Evolutionary conservation across 176 grass and related monocot species (phyloP).

Genomic region (Urochloa ruziziensis): DNA sequence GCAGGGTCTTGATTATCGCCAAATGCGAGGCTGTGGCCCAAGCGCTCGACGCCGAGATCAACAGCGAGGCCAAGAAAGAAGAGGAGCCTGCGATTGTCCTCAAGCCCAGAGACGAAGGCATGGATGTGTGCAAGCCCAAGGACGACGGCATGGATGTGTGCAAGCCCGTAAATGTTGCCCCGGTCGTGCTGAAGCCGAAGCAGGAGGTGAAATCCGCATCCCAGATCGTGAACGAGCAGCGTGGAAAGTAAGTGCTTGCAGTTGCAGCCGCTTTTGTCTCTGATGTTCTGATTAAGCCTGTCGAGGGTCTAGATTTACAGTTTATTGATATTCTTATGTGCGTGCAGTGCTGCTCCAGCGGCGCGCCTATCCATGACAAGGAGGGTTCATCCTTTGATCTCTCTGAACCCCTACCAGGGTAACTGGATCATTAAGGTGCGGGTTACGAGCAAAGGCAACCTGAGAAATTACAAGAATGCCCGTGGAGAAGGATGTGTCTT

Average conservation of each 20-base stretch:
- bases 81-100: slow-evolving; percentile 7
- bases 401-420: slow-evolving; percentile 91
- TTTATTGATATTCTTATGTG: not conserved
- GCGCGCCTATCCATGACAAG: slow-evolving; percentile 83
- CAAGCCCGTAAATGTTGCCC: slow-evolving; percentile 18
- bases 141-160: slow-evolving; percentile 11
- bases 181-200: slow-evolving; percentile 57
- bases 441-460: slow-evolving; percentile 86
- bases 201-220: slow-evolving; percentile 68
- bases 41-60: slow-evolving; percentile 71
- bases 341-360: slow-evolving; percentile 77
- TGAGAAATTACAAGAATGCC: slow-evolving; percentile 80
- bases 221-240: slow-evolving; percentile 86
- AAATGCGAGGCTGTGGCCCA: slow-evolving; percentile 68
- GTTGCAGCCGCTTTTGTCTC: not conserved
- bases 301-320: not conserved
- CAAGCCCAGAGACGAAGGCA: slow-evolving; percentile 36
- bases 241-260: slow-evolving; percentile 62
- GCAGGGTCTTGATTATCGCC: slow-evolving; percentile 77
- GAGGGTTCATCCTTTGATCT: slow-evolving; percentile 80
- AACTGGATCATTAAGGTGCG: slow-evolving; percentile 98
- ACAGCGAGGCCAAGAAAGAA: slow-evolving; percentile 48
- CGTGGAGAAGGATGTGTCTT: slow-evolving; percentile 93
- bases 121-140: slow-evolving; percentile 15
- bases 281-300: not conserved